These are phyloP conservation scores for Phoenix roebelenii DNA, from an alignment of 176 grass and related monocot species.

Conservation along the genomic window DNA sequence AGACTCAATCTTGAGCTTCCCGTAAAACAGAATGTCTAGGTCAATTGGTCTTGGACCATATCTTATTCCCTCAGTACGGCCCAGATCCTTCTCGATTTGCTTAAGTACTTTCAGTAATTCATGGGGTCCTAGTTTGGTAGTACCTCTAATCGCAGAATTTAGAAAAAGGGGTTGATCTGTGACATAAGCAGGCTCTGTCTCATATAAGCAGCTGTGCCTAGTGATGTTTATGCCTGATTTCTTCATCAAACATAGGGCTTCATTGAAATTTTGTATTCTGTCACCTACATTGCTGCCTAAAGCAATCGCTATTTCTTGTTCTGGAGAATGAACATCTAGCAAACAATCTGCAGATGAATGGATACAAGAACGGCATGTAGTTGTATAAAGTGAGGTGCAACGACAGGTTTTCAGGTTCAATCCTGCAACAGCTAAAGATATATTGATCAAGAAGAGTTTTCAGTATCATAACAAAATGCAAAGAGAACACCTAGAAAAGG, in stretches of 20 bases:
- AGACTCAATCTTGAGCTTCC: conserved; percentile 28
- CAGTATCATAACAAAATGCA: not conserved
- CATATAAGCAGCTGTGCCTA: conserved; percentile 68
- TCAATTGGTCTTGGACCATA: conserved; percentile 86
- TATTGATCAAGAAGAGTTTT: not conserved
- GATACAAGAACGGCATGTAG: not conserved
- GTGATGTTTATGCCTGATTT: conserved; percentile 56
- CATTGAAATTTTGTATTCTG: conserved; percentile 48
- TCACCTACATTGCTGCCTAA: conserved; percentile 82
- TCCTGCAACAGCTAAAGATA: conserved; percentile 18
- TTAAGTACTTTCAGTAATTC: conserved; percentile 62
- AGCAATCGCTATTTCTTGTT: conserved; percentile 79
- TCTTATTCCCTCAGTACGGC: conserved; percentile 45
- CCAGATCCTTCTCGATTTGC: conserved; percentile 67
- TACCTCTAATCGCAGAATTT: conserved; percentile 76
- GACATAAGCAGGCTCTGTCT: conserved; percentile 82
- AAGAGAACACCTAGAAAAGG: not conserved
- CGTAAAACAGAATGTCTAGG: conserved; percentile 85
- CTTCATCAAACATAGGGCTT: conserved; percentile 52
- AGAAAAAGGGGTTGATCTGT: conserved; percentile 67
- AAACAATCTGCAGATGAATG: conserved; percentile 23
- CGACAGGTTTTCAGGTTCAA: conserved; percentile 14
- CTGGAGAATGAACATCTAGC: conserved; percentile 7
- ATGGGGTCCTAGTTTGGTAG: conserved; percentile 55
- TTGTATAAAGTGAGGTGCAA: not conserved